A percentile compares a stretch with the other conserved stretches of the same genome.
Conservation (phyloP, 2,329 filamentous ascomycete genomes). For the Colletotrichum euphorbiae region DNA sequence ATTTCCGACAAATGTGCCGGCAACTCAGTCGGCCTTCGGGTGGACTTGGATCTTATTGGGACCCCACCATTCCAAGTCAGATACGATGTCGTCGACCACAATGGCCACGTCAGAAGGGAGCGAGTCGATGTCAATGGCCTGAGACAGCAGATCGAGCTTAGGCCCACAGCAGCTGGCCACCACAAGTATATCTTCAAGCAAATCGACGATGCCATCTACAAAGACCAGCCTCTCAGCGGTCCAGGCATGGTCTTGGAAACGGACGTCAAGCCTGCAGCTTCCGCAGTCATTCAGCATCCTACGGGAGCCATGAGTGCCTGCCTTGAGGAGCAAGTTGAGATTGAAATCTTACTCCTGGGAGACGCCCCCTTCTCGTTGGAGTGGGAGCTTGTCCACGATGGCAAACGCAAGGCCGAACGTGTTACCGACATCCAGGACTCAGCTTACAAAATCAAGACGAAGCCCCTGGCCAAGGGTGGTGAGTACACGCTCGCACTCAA, state of each 20-base stretch:
- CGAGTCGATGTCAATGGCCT: conserved; percentile 70
- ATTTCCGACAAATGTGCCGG: conserved; percentile 96
- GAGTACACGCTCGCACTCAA: conserved; percentile 90
- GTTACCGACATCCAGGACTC: conserved; percentile 72
- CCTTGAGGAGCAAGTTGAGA: conserved; percentile 82
- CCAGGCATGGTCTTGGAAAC: conserved; percentile 79
- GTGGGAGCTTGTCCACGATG: conserved; percentile 92
- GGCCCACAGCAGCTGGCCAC: conserved; percentile 82
- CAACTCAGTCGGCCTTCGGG: conserved; percentile 88
- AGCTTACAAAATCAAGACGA: conserved; percentile 79
- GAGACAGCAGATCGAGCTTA: conserved; percentile 85
- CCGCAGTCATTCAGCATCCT: conserved; percentile 74
- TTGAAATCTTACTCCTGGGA: conserved; percentile 80
- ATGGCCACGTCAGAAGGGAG: conserved; percentile 56
- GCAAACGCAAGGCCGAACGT: conserved; percentile 79
- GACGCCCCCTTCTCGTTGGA: conserved; percentile 90
- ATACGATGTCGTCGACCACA: conserved; percentile 78
- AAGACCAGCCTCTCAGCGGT: conserved; percentile 70
- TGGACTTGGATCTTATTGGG: conserved; percentile 90
- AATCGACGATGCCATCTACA: conserved; percentile 87
- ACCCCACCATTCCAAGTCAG: conserved; percentile 89
- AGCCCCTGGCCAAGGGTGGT: conserved; percentile 80
- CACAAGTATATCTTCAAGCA: conserved; percentile 88
- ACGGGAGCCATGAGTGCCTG: conserved; percentile 74
- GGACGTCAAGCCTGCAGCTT: conserved; percentile 91